Evolutionary conservation across 768 basidiomycete genomes (phyloP).

Genomic region (Leccinum longicurvipes): DNA sequence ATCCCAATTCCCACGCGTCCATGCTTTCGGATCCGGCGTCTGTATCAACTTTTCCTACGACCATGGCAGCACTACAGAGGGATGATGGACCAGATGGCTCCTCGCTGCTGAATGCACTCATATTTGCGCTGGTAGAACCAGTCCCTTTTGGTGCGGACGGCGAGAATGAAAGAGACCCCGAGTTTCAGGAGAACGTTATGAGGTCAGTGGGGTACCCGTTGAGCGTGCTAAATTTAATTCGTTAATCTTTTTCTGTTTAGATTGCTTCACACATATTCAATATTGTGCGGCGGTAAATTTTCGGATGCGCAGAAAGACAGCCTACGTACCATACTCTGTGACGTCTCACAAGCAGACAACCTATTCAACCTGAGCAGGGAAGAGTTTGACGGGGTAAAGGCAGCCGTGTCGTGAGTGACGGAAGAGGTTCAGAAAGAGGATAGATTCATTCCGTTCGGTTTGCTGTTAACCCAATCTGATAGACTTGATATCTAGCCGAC

Average conservation of each 20-base stretch:
- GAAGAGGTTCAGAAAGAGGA: slow-evolving; percentile 9
- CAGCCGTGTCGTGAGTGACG: slow-evolving; percentile 22
- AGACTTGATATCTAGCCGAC: slow-evolving; percentile 25
- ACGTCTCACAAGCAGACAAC: slow-evolving; percentile 15
- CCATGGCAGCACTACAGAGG: slow-evolving; percentile 46
- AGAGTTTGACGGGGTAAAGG: slow-evolving; percentile 22
- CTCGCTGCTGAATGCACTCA: slow-evolving; percentile 45
- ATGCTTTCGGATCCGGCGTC: slow-evolving; percentile 51
- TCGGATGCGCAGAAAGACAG: slow-evolving; percentile 28
- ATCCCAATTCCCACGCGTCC: slow-evolving; percentile 71
- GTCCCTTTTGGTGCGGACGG: slow-evolving; percentile 67
- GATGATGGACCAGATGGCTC: slow-evolving; percentile 29
- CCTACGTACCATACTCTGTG: slow-evolving; percentile 28
- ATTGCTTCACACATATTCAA: slow-evolving; percentile 50
- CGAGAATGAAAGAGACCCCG: slow-evolving; percentile 55
- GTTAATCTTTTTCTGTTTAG: slow-evolving; percentile 27
- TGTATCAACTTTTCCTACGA: slow-evolving; percentile 48
- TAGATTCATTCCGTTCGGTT: slow-evolving; percentile 11
- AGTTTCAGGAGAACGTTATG: slow-evolving; percentile 64
- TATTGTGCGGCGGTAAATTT: slow-evolving; percentile 37
- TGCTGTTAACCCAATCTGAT: slow-evolving; percentile 13
- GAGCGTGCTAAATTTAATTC: not conserved
- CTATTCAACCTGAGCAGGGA: slow-evolving; percentile 29
- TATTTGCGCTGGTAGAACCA: slow-evolving; percentile 52
- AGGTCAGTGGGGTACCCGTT: slow-evolving; percentile 34